A percentile compares a stretch with the other conserved stretches of the same genome.
Conservation (phyloP, 768 basidiomycete species). For the Pisolithus tinctorius region DNA sequence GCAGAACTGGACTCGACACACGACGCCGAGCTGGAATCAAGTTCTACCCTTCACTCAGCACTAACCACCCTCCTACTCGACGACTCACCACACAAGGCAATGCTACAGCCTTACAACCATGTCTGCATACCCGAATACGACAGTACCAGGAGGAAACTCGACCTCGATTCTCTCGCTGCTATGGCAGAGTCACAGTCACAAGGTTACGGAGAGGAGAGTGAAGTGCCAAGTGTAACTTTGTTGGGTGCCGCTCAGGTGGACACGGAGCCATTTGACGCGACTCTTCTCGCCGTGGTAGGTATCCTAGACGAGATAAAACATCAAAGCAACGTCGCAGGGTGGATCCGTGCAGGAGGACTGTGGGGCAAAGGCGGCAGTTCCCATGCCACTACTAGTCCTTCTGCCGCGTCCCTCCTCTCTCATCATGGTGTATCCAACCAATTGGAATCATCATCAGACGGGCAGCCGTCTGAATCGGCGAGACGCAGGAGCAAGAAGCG, state of each 20-base stretch:
- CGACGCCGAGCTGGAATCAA: background rate
- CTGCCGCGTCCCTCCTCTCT: background rate
- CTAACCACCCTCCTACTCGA: conserved; percentile 45
- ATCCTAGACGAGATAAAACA: conserved; percentile 52
- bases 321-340: conserved; percentile 60
- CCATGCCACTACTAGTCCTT: background rate
- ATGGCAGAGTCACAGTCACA: background rate
- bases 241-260: background rate
- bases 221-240: background rate
- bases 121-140: conserved; percentile 69
- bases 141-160: conserved; percentile 33
- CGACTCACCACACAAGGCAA: conserved; percentile 49
- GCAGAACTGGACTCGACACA: background rate
- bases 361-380: conserved; percentile 8
- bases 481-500: background rate
- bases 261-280: conserved; percentile 38
- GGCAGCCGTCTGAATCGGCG: background rate
- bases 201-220: background rate
- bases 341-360: conserved; percentile 57
- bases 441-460: background rate
- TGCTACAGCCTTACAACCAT: conserved; percentile 77
- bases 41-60: conserved; percentile 30
- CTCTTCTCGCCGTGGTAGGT: conserved; percentile 57
- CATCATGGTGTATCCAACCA: background rate
- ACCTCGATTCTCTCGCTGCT: conserved; percentile 25